A percentile compares a stretch with the other conserved stretches of the same genome.
Conservation (phyloP, 2,329 filamentous ascomycete species). For the Fusarium globosum region DNA sequence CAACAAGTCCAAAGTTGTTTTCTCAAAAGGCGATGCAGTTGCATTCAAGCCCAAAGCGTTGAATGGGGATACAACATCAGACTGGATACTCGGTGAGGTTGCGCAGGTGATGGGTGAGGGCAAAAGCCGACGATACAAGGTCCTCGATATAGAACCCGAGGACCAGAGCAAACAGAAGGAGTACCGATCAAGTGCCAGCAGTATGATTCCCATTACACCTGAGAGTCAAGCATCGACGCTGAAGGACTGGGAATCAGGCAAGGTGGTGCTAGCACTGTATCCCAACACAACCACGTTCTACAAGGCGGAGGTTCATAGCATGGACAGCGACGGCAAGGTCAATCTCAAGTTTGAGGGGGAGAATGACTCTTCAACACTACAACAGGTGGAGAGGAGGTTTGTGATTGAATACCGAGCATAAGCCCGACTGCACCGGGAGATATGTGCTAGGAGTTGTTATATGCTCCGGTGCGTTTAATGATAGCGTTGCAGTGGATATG, state of each 20-base stretch:
- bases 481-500: slow-evolving; percentile 3
- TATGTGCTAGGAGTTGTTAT: slow-evolving; percentile 8
- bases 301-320: slow-evolving; percentile 82
- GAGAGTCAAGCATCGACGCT: slow-evolving; percentile 61
- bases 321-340: slow-evolving; percentile 66
- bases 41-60: slow-evolving; percentile 71
- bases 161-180: slow-evolving; percentile 73
- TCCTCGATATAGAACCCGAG: slow-evolving; percentile 83
- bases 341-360: slow-evolving; percentile 83
- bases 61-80: slow-evolving; percentile 58
- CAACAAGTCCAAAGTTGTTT: slow-evolving; percentile 64
- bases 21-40: slow-evolving; percentile 71
- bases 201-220: slow-evolving; percentile 80
- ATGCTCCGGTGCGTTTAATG: slow-evolving; percentile 11
- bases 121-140: slow-evolving; percentile 81
- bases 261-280: slow-evolving; percentile 81
- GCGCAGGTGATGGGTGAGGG: slow-evolving; percentile 80
- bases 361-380: slow-evolving; percentile 77
- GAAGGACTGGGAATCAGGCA: slow-evolving; percentile 72
- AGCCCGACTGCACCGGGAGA: background rate
- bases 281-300: slow-evolving; percentile 89
- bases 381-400: slow-evolving; percentile 79
- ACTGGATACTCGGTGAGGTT: slow-evolving; percentile 83
- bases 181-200: slow-evolving; percentile 78
- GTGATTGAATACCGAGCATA: slow-evolving; percentile 75